Evolutionary conservation across 1,284 basidiomycete species (phyloP), one percentile per base, ranked within the genome.

Genomic region (Calocybe gambosa): DNA sequence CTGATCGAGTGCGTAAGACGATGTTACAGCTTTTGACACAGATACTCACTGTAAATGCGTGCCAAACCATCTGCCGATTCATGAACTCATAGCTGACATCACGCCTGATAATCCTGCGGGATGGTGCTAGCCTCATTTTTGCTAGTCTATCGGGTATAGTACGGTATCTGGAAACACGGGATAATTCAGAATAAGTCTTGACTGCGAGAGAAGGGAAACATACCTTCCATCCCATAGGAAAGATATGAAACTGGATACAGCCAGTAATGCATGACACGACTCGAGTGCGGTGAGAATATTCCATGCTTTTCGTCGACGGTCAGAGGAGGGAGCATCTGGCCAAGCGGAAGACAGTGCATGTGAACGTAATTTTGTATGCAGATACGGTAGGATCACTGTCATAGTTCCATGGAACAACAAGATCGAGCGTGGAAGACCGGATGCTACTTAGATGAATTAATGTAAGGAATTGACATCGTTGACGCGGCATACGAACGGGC

Each of bases 51-150:
- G 95, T 99, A 64, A 99, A 95, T 0, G 93, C 89, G 62, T 95
- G 90, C 96, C 96, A 99, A 44, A 99, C 95, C 75, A 99, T 89
- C 66, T 99, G 96, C 47, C 96, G 86, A 59, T 99, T 98, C 85
- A 99, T 92, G 60, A 94, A 99, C 62, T 99, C 96, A 66, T 98
- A 99, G 58, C 90, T 95, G 42, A 99, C 89, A 58, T 94, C 87
- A 12, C 89, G 80, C 50, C 81, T 82, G 41, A 86, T 75, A 25
- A 85, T 76, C 40, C 78, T 70, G 31, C 80, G 77, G 0, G 89
- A 77, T 7, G 95, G 89, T 0, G 86, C 77, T 1, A 98, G 77
- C 20, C 77, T 73, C 70, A 99, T 78, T 13, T 74, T 70, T n/a
- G 98, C 71, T 12, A 95, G 49, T 35, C 96, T 74, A 62, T 97